Conservation (phyloP, 208 protist genomes). For the Lotmaria passim region DNA sequence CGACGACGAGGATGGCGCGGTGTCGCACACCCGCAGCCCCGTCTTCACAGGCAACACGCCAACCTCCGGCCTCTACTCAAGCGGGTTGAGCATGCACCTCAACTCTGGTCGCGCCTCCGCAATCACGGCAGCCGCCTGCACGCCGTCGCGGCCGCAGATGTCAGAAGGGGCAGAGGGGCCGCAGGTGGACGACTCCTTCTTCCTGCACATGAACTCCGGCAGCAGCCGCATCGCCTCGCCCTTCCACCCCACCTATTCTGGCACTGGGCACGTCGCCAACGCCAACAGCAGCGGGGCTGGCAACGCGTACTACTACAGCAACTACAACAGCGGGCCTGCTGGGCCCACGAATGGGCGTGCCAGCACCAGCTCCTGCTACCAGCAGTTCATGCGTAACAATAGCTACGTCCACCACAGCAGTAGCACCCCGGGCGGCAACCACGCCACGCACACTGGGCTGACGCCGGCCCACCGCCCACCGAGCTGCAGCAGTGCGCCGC, state of each 20-base stretch:
- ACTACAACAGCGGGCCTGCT: background rate
- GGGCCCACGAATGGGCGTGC: constrained; percentile 7
- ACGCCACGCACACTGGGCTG: constrained; percentile 12
- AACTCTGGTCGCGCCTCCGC: constrained; percentile 32
- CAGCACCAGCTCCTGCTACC: constrained; percentile 27
- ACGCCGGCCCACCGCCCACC: constrained; percentile 31
- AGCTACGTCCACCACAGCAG: constrained; percentile 24
- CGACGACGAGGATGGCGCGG: constrained; percentile 16
- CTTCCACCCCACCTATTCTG: constrained; percentile 26
- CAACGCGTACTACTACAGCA: background rate
- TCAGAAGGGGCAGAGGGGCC: constrained; percentile 32
- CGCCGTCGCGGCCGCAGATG: constrained; percentile 36
- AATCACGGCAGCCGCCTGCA: constrained; percentile 32
- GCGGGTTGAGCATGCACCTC: constrained; percentile 32
- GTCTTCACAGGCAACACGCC: constrained; percentile 39
- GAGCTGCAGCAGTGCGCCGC: constrained; percentile 28
- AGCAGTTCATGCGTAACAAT: constrained; percentile 32
- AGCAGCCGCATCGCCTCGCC: constrained; percentile 38
- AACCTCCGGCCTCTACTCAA: constrained; percentile 35
- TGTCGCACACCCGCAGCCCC: constrained; percentile 34
- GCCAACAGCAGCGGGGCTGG: constrained; percentile 5
- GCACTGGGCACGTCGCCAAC: constrained; percentile 8
- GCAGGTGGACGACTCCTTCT: constrained; percentile 38
- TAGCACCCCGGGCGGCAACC: constrained; percentile 24
- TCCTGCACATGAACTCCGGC: constrained; percentile 38